Evolutionary conservation across 306 rosid genomes (phyloP).

Genomic region (Gastrolobium villosum): DNA sequence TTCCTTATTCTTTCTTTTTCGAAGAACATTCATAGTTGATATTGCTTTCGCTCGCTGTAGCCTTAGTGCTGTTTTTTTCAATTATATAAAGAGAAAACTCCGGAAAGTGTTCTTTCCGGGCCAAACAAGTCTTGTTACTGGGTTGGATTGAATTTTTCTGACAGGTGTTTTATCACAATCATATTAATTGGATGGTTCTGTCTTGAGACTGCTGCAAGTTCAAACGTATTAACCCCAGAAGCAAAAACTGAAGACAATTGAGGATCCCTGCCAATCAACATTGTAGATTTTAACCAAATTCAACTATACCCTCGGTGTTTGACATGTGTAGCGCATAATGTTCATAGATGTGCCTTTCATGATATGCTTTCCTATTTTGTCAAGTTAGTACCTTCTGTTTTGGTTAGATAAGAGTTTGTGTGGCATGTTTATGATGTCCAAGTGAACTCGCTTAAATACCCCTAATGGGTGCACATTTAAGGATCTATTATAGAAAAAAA

Average conservation of each 20-base stretch:
- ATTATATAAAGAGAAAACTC: no score
- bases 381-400: conserved; percentile 23
- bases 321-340: conserved; percentile 17
- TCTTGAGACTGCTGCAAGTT: conserved; percentile 11
- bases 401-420: not conserved
- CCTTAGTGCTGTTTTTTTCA: no score
- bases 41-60: no score
- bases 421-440: not conserved
- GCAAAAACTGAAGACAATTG: not conserved
- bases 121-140: no score
- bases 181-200: not conserved
- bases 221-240: not conserved
- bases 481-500: not conserved
- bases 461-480: not conserved
- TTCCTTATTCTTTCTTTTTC: no score
- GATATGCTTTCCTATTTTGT: not conserved
- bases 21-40: no score
- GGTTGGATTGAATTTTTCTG: no score
- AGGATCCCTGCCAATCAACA: conserved; percentile 12
- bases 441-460: not conserved
- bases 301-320: not conserved
- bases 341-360: not conserved
- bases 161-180: no score
- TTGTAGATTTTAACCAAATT: not conserved
- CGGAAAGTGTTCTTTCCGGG: no score